Evolutionary conservation across 2,329 filamentous ascomycete genomes (phyloP).

Genomic region (Aspergillus persii): DNA sequence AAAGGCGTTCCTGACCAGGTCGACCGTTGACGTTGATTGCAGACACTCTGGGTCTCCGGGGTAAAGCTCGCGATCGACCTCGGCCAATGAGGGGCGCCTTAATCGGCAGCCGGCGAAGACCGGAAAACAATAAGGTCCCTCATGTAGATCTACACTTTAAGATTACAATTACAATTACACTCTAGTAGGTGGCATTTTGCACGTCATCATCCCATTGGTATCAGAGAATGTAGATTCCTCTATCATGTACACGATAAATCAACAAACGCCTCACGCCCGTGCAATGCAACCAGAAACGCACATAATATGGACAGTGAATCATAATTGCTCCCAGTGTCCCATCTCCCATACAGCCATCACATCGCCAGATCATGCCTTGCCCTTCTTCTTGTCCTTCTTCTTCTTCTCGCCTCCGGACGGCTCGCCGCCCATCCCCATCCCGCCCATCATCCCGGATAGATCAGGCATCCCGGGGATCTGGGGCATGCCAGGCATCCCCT

Average conservation of each 20-base stretch:
- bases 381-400: constrained; percentile 53
- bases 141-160: too few species aligned
- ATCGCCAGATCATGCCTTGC: constrained; percentile 35
- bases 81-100: background rate
- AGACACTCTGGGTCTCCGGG: background rate
- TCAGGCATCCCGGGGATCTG: constrained; percentile 48
- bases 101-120: background rate
- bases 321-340: background rate
- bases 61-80: background rate
- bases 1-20: background rate
- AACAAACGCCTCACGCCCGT: constrained; percentile 38
- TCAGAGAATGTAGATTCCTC: constrained; percentile 19
- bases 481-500: constrained; percentile 43
- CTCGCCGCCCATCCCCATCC: constrained; percentile 54
- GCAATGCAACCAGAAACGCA: constrained; percentile 34
- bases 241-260: constrained; percentile 12
- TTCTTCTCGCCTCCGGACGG: constrained; percentile 37
- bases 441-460: constrained; percentile 56
- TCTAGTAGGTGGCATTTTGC: background rate
- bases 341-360: background rate
- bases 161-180: too few species aligned
- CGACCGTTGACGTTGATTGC: background rate
- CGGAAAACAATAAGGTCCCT: too few species aligned
- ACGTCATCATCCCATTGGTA: constrained; percentile 11
- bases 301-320: constrained; percentile 17